phyloP scores from a whole-genome alignment of 129 eudicot genomes.

The Gnaphalium uliginosum region DNA sequence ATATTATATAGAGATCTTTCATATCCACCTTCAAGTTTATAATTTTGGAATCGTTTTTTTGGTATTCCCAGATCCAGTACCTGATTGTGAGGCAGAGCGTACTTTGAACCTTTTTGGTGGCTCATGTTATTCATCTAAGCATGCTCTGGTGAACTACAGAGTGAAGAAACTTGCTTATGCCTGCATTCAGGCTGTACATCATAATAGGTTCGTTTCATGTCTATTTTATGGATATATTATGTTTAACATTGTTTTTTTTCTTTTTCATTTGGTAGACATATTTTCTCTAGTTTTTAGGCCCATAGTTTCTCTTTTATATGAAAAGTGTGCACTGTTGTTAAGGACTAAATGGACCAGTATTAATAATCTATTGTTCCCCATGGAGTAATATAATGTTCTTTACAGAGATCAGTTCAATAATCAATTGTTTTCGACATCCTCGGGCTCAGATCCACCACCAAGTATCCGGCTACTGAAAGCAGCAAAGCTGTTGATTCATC shows the following conservation, averaged over 20 bases:
- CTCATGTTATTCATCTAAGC: constrained; percentile 50
- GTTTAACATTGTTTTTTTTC: not conserved
- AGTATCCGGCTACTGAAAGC: constrained; percentile 58
- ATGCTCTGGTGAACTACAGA: constrained; percentile 60
- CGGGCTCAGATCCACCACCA: constrained; percentile 47
- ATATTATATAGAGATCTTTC: constrained; percentile 3
- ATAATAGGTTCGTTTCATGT: constrained; percentile 61
- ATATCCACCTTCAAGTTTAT: not conserved
- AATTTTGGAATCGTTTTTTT: constrained; percentile 8
- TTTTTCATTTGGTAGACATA: not conserved
- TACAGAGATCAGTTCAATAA: constrained; percentile 64
- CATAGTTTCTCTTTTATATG: not conserved
- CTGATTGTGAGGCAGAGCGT: constrained; percentile 46
- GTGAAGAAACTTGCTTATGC: constrained; percentile 72
- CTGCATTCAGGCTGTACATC: constrained; percentile 74
- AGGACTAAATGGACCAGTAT: constrained; percentile 14
- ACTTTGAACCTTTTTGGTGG: constrained; percentile 65
- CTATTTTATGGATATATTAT: constrained; percentile 4
- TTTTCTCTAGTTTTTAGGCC: not conserved
- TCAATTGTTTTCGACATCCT: constrained; percentile 43
- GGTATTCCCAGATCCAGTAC: constrained; percentile 18
- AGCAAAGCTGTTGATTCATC: constrained; percentile 57
- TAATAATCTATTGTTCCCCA: constrained; percentile 10
- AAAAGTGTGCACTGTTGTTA: constrained; percentile 4
- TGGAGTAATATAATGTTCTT: constrained; percentile 18